Conservation (phyloP, 1,139 yeast genomes). For the Schizosaccharomyces versatilis region DNA sequence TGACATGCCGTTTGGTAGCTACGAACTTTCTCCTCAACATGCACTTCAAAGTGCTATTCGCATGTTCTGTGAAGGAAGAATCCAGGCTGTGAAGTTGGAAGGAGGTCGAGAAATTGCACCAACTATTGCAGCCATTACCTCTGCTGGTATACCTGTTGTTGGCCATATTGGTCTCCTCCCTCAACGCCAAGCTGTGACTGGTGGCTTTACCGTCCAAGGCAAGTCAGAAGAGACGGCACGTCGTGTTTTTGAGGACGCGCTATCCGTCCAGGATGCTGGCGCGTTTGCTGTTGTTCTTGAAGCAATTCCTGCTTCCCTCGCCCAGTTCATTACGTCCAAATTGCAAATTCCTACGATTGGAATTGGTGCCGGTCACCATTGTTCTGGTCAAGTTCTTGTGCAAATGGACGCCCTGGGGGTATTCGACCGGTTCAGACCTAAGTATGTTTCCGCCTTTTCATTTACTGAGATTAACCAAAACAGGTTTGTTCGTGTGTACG, state of each 20-base stretch:
- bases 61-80: conserved; percentile 37
- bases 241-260: conserved; percentile 37
- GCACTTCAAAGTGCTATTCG: conserved; percentile 45
- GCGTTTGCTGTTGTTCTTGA: conserved; percentile 58
- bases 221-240: conserved; percentile 32
- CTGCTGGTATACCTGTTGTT: conserved; percentile 67
- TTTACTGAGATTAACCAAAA: no score
- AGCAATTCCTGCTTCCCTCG: conserved; percentile 66
- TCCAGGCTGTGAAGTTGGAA: conserved; percentile 70
- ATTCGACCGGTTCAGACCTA: conserved; percentile 36
- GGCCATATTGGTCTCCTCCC: conserved; percentile 91
- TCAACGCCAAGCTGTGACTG: conserved; percentile 53
- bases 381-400: conserved; percentile 81
- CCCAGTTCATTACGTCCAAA: conserved; percentile 36
- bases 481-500: no score
- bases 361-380: conserved; percentile 74
- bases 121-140: conserved; percentile 30
- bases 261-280: conserved; percentile 52
- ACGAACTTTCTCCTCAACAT: conserved; percentile 40
- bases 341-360: conserved; percentile 69
- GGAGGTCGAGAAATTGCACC: conserved; percentile 41
- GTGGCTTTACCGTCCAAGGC: conserved; percentile 84
- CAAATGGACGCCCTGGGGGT: conserved; percentile 63
- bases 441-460: conserved; percentile 26
- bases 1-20: conserved; percentile 76